Evolutionary conservation across 176 grass and related monocot species (phyloP).

Genomic region (Rhynchospora tenuis): DNA sequence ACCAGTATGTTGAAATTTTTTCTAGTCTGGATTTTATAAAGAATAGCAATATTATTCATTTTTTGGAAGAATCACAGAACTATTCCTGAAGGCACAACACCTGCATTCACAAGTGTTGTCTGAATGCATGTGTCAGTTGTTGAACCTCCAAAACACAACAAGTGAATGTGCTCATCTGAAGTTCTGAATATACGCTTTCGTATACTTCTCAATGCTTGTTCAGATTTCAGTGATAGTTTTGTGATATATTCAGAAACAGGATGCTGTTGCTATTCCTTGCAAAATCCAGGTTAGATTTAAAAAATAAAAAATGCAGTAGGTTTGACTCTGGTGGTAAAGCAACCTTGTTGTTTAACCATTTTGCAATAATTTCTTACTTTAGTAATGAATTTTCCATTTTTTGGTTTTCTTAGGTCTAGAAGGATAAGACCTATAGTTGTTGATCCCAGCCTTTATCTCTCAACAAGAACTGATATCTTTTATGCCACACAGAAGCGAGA

Average conservation of each 20-base stretch:
- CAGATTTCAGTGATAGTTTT: neutral
- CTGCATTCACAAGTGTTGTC: neutral
- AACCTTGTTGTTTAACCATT: neutral
- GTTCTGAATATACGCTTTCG: neutral
- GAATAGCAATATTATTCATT: neutral
- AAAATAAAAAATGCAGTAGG: neutral
- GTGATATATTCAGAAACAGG: neutral
- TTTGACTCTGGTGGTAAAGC: neutral
- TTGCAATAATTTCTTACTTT: constrained; percentile 13
- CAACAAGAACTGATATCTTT: constrained; percentile 69
- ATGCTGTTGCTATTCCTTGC: neutral
- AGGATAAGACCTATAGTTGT: constrained; percentile 80
- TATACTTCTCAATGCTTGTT: neutral
- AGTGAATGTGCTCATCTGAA: neutral
- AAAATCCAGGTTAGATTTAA: neutral
- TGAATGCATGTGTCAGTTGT: neutral
- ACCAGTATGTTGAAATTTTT: neutral
- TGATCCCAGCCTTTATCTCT: constrained; percentile 85
- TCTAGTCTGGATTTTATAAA: neutral
- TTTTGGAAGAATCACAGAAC: neutral
- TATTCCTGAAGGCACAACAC: neutral
- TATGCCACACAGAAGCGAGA: constrained; percentile 95
- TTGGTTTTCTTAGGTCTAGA: constrained; percentile 44
- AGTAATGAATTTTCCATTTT: constrained; percentile 16
- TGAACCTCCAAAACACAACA: neutral